phyloP scores from a whole-genome alignment of 352 stramenopile species.

The Phytophthora pini region DNA sequence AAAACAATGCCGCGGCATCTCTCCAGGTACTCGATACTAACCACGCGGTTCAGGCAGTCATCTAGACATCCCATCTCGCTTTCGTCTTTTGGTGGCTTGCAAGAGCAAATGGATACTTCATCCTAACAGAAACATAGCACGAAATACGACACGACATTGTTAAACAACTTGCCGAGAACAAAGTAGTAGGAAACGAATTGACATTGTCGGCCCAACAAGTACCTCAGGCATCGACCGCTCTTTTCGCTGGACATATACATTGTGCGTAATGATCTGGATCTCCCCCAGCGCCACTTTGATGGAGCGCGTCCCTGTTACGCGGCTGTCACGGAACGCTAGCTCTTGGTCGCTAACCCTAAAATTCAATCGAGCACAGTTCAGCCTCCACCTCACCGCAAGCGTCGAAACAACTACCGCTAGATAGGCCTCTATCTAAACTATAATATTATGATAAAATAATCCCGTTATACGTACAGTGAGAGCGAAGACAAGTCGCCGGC shows the following conservation, averaged over 20 bases:
- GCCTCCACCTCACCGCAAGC: neutral
- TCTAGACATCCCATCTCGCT: constrained; percentile 66
- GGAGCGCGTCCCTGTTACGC: constrained; percentile 68
- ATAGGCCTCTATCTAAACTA: constrained; percentile 7
- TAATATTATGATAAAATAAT: neutral
- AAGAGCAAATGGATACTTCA: constrained; percentile 72
- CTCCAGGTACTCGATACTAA: constrained; percentile 19
- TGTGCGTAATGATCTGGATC: constrained; percentile 71
- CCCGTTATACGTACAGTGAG: constrained; percentile 29
- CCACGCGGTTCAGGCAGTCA: constrained; percentile 79
- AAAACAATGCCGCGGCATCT: neutral
- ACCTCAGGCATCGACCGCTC: constrained; percentile 58
- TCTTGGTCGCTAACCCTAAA: constrained; percentile 44
- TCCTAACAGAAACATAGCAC: constrained; percentile 44
- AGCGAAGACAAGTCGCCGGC: constrained; percentile 21
- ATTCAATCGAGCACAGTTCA: constrained; percentile 21
- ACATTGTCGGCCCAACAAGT: neutral
- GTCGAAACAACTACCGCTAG: constrained; percentile 3
- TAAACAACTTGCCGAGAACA: no score
- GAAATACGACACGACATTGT: no score
- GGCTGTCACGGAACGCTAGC: constrained; percentile 56
- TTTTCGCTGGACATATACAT: constrained; percentile 81
- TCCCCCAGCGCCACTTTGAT: constrained; percentile 76
- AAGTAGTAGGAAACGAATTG: no score
- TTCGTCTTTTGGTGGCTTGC: constrained; percentile 39